phyloP scores from a whole-genome alignment of 2,329 filamentous ascomycete genomes.

The Pseudogymnoascus sp. region DNA sequence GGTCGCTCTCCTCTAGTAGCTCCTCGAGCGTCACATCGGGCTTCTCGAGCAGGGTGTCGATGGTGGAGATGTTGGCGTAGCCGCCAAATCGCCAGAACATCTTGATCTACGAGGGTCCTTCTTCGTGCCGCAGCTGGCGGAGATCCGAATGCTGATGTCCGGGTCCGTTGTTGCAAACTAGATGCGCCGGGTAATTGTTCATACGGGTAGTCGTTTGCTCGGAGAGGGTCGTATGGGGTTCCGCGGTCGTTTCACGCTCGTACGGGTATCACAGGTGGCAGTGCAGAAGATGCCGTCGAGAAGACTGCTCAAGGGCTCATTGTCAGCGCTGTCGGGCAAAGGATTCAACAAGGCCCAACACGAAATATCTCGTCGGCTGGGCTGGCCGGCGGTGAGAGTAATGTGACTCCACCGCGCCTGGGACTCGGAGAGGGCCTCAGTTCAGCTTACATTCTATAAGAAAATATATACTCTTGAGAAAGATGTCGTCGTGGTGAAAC shows the following conservation, averaged over 20 bases:
- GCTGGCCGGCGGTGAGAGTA: neutral
- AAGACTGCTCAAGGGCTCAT: neutral
- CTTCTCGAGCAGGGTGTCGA: conserved; percentile 95
- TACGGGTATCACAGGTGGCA: conserved; percentile 4
- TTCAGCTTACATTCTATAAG: conserved; percentile 7
- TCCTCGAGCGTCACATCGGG: conserved; percentile 91
- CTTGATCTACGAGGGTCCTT: conserved; percentile 38
- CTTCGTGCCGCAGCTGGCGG: conserved; percentile 22
- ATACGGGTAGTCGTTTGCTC: conserved; percentile 22
- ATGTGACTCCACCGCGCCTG: neutral
- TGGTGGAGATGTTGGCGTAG: conserved; percentile 93
- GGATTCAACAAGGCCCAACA: neutral
- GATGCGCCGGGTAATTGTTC: conserved; percentile 20
- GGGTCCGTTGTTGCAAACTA: conserved; percentile 16
- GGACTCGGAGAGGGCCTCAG: neutral
- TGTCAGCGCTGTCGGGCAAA: conserved; percentile 3
- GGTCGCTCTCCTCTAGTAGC: conserved; percentile 86
- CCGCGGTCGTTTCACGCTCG: conserved; percentile 3
- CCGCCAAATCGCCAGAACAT: conserved; percentile 99
- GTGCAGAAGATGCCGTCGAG: conserved; percentile 1
- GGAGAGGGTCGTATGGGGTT: neutral
- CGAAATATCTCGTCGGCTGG: neutral
- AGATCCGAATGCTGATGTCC: conserved; percentile 18
- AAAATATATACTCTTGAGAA: conserved; percentile 8
- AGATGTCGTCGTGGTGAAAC: conserved; percentile 3